These are phyloP conservation scores for Pythium scleroteichum DNA, from an alignment of 352 stramenopile genomes.

Conservation along the genomic window DNA sequence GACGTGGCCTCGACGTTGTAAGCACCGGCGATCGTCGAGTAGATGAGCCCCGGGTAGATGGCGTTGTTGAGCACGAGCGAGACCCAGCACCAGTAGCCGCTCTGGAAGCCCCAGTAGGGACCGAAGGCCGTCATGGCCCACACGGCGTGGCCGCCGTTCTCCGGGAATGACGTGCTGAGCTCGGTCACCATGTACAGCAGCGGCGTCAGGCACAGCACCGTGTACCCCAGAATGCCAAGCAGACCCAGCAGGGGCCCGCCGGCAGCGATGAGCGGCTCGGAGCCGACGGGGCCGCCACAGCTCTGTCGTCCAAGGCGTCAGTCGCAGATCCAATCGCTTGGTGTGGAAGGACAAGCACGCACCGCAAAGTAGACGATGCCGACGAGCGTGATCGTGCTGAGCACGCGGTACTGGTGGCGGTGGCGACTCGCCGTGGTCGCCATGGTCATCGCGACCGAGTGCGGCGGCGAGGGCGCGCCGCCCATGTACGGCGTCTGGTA, in stretches of 20 bases:
- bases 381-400: background rate
- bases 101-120: constrained; percentile 68
- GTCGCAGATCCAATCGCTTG: background rate
- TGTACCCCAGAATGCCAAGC: constrained; percentile 58
- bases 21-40: background rate
- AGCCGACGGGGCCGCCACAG: constrained; percentile 33
- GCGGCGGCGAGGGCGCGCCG: background rate
- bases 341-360: no score
- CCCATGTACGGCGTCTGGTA: background rate
- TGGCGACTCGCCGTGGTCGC: constrained; percentile 12
- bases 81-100: constrained; percentile 62
- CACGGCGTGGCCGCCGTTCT: constrained; percentile 76
- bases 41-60: constrained; percentile 73
- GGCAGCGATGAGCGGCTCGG: constrained; percentile 34
- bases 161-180: constrained; percentile 77
- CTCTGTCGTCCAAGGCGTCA: background rate
- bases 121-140: constrained; percentile 91
- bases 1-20: constrained; percentile 16
- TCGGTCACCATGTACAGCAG: constrained; percentile 40
- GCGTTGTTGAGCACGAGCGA: constrained; percentile 82
- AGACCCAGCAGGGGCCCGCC: constrained; percentile 63
- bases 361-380: constrained; percentile 1
- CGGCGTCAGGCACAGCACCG: constrained; percentile 41
- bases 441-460: constrained; percentile 18
- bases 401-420: background rate